phyloP scores from a whole-genome alignment of 768 basidiomycete genomes.

The Paxillus ammoniavirescens region DNA sequence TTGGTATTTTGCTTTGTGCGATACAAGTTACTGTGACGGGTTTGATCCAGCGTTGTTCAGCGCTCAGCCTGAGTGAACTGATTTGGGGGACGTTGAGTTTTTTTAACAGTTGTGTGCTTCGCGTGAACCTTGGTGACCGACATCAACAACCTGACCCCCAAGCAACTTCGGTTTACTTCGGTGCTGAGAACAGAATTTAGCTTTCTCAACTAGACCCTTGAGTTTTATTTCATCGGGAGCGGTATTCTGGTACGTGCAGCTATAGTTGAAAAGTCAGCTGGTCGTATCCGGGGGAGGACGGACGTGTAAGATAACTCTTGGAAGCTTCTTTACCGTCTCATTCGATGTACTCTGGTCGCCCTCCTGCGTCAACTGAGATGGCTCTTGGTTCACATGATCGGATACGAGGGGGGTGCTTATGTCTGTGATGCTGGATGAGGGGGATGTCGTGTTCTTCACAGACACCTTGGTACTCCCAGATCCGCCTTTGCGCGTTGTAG shows the following conservation, averaged over 20 bases:
- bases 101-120: neutral
- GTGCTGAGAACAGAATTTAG: no score
- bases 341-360: slow-evolving; percentile 1
- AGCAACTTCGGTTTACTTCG: no score
- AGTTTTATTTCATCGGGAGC: neutral
- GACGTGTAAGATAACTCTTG: slow-evolving; percentile 57
- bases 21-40: neutral
- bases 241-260: neutral
- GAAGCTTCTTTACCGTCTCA: slow-evolving; percentile 42
- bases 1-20: no score
- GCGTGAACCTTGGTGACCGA: neutral
- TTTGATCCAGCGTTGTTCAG: neutral
- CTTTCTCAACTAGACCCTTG: no score
- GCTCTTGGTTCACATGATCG: neutral
- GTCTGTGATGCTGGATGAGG: neutral
- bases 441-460: neutral
- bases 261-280: neutral
- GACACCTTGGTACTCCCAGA: slow-evolving; percentile 11
- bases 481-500: slow-evolving; percentile 4
- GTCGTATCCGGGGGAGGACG: slow-evolving; percentile 32
- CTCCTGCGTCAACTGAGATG: neutral
- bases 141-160: no score
- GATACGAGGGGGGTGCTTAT: neutral
- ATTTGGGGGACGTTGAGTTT: neutral
- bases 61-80: no score